These are phyloP conservation scores for Sugiyamaella paludigena DNA, from an alignment of 1,139 yeast species.

Conservation along the genomic window DNA sequence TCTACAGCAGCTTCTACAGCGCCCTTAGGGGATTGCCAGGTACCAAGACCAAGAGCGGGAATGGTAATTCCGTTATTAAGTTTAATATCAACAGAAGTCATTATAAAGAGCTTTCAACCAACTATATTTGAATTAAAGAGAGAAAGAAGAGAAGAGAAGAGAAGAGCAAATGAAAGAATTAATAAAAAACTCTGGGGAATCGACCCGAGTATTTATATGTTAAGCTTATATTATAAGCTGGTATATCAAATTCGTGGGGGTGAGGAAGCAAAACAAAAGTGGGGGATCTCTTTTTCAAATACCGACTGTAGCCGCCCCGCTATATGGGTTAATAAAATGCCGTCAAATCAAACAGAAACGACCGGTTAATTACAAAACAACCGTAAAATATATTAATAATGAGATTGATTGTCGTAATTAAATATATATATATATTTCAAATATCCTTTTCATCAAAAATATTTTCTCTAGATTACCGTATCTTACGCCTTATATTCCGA, in stretches of 20 bases:
- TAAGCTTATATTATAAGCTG: background rate
- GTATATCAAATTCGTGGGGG: background rate
- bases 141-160: no score
- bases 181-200: background rate
- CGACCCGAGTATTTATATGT: background rate
- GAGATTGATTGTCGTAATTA: no score
- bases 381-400: no score
- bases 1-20: slow-evolving; percentile 61
- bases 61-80: slow-evolving; percentile 63
- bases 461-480: no score
- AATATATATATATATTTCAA: no score
- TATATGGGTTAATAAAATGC: no score
- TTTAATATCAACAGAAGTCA: slow-evolving; percentile 28
- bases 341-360: no score
- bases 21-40: slow-evolving; percentile 66
- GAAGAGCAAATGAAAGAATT: background rate
- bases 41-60: slow-evolving; percentile 74
- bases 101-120: slow-evolving; percentile 7
- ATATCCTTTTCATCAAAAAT: no score
- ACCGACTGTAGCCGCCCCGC: no score
- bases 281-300: background rate
- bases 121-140: no score
- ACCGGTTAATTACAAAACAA: no score
- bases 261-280: background rate
- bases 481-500: no score